A percentile compares a stretch with the other conserved stretches of the same genome.
phyloP scores from a whole-genome alignment of 805 yeast genomes.

The Kregervanrija fluxuum region DNA sequence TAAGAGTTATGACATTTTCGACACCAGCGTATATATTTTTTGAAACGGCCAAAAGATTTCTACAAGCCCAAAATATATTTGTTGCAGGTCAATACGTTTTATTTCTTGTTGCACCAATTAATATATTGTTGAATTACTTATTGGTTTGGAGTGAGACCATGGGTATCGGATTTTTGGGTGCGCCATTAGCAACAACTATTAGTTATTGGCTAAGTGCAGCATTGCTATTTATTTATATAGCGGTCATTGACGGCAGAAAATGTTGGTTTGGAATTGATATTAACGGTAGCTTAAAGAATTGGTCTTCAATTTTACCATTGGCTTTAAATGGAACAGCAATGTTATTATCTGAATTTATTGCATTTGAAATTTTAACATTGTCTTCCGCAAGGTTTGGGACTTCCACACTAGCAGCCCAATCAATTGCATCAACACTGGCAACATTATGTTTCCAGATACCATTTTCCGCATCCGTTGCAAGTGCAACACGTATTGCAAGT shows the following conservation, averaged over 20 bases:
- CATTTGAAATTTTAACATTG: slow-evolving; percentile 60
- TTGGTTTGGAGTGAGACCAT: slow-evolving; percentile 49
- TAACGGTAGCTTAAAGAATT: slow-evolving; percentile 34
- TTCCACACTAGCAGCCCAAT: slow-evolving; percentile 56
- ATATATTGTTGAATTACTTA: slow-evolving; percentile 50
- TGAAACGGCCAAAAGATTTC: slow-evolving; percentile 58
- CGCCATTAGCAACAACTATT: slow-evolving; percentile 59
- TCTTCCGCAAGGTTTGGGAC: slow-evolving; percentile 54
- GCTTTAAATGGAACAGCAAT: slow-evolving; percentile 60
- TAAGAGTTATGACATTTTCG: slow-evolving; percentile 38
- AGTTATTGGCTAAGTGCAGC: slow-evolving; percentile 60
- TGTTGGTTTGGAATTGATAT: slow-evolving; percentile 20
- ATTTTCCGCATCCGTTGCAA: slow-evolving; percentile 58
- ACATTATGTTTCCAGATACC: slow-evolving; percentile 59
- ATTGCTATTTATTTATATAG: slow-evolving; percentile 37
- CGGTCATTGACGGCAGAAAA: slow-evolving; percentile 33
- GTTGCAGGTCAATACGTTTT: slow-evolving; percentile 66
- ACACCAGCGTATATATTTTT: slow-evolving; percentile 38
- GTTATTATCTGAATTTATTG: slow-evolving; percentile 70
- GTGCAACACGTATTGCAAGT: slow-evolving; percentile 69
- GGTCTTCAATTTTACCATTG: slow-evolving; percentile 50
- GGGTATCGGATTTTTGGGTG: slow-evolving; percentile 59
- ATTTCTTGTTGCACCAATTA: slow-evolving; percentile 58
- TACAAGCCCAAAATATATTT: slow-evolving; percentile 66
- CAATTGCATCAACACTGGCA: slow-evolving; percentile 57